These are phyloP conservation scores for Rhinocladiella similis DNA, from an alignment of 2,329 filamentous ascomycete genomes.

Conservation along the genomic window DNA sequence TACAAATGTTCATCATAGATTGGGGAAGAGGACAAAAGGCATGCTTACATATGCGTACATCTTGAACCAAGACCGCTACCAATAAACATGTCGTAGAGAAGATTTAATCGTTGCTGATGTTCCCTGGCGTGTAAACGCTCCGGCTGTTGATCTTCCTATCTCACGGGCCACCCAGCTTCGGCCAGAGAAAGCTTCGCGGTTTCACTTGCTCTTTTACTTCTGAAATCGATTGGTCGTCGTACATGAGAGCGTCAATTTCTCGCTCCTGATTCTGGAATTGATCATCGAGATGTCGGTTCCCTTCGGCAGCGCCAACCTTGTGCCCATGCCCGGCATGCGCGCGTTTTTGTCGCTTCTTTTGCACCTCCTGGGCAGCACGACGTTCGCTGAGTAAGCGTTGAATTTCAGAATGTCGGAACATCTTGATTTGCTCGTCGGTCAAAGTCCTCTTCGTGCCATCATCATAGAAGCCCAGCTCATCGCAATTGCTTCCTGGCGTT, in stretches of 20 bases:
- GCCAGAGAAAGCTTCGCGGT: constrained; percentile 26
- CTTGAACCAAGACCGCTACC: not conserved
- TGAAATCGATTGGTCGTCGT: constrained; percentile 19
- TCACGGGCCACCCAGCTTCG: constrained; percentile 10
- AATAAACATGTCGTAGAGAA: not conserved
- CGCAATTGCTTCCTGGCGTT: constrained; percentile 39
- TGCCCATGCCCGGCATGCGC: not conserved
- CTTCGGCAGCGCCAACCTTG: not conserved
- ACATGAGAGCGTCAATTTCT: constrained; percentile 14
- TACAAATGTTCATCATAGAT: constrained; percentile 83
- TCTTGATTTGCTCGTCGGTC: constrained; percentile 85
- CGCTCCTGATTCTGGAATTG: not conserved
- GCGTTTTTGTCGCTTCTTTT: constrained; percentile 15
- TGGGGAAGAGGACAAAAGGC: constrained; percentile 10
- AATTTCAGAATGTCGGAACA: constrained; percentile 87
- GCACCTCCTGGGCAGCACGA: constrained; percentile 26
- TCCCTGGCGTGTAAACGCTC: not conserved
- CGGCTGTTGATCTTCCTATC: not conserved
- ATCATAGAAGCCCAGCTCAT: constrained; percentile 76
- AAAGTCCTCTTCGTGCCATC: constrained; percentile 87
- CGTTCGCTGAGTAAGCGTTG: constrained; percentile 64
- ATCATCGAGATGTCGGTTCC: constrained; percentile 13
- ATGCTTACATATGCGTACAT: constrained; percentile 7
- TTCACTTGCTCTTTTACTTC: not conserved
- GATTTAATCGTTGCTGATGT: no score